Base-by-base conservation (phyloP, 2,329 filamentous ascomycete species). In the Ophiostoma perfectum region DNA sequence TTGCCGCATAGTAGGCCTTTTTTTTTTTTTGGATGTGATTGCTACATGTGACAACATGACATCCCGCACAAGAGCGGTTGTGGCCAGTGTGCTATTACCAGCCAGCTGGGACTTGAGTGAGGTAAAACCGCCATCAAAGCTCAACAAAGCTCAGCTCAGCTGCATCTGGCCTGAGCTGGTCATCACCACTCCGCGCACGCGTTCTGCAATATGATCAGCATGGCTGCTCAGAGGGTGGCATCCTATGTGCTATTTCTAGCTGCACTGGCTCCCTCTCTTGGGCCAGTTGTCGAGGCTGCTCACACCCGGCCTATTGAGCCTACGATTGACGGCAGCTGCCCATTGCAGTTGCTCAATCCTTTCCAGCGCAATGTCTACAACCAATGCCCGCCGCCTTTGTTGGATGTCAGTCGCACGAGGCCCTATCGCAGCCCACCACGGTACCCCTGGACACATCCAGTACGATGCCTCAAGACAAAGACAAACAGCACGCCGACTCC, bases 361-460 rank as follows among this genome's bases (percentile, higher is more conserved):
- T 6, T 55, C 8, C 49, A 27, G 49, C 49, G 49, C 49, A 55
- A 36, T 9, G 27, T 55, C 49, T 55, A 55, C 49, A 55, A n/a
- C 18, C 49, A 55, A 27, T 55, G 49, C 7, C 49, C 49, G 7
- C 49, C 49, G 7, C 49, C 49, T 27, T 18, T 55, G 55, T 67
- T 67, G 18, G 69, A 70, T 39, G 36, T 66, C 52, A 69, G 66
- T 38, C 67, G 67, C 16, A 44, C 65, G 47, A 52, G 66, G 2
- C 66, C 65, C 27, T 66, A 60, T 27, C 47, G 64, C 41, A 67
- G 44, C 63, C 63, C 63, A 14, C 66, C 69, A 4, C 42, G 52
- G n/a, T 69, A 67, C 38, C 70, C 70, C 0, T 71, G 70, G 70
- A 68, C 70, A 42, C 68, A 71, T 52, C 68, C 70, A 5, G 68